Conservation (phyloP, 805 yeast species). For the Metschnikowia cubensis region DNA sequence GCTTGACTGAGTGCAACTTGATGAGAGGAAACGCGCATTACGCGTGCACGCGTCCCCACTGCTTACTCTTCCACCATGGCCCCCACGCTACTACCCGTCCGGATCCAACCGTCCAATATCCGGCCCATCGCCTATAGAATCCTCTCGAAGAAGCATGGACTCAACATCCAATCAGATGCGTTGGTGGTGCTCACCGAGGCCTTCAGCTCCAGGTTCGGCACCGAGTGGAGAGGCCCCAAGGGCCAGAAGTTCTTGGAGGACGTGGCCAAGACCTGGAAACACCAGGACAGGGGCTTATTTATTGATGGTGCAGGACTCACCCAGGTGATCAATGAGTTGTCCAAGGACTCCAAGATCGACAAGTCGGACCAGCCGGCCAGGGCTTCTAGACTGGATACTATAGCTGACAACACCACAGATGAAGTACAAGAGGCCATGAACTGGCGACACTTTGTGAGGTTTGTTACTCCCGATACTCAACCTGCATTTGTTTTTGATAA, state of each 20-base stretch:
- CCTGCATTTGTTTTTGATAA: slow-evolving; percentile 62
- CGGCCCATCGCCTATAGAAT: slow-evolving; percentile 91
- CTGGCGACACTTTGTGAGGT: slow-evolving; percentile 71
- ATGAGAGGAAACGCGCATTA: background rate
- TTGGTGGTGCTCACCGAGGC: slow-evolving; percentile 66
- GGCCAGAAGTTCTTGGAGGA: slow-evolving; percentile 68
- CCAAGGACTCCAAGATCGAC: slow-evolving; percentile 13
- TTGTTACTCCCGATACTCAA: slow-evolving; percentile 61
- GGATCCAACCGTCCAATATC: slow-evolving; percentile 73
- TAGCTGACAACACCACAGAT: slow-evolving; percentile 14
- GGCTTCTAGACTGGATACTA: slow-evolving; percentile 20
- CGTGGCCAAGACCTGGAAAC: slow-evolving; percentile 80
- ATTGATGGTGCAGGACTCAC: slow-evolving; percentile 70
- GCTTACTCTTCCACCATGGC: slow-evolving; percentile 2
- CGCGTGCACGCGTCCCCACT: background rate
- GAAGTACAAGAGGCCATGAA: slow-evolving; percentile 34
- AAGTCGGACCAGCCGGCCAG: background rate
- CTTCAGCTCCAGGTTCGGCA: slow-evolving; percentile 74
- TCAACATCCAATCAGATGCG: slow-evolving; percentile 85
- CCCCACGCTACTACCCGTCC: slow-evolving; percentile 56
- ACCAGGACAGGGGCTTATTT: slow-evolving; percentile 82
- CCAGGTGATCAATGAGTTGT: slow-evolving; percentile 58
- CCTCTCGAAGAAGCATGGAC: slow-evolving; percentile 86
- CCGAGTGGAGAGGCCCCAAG: slow-evolving; percentile 73
- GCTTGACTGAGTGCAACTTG: no score